These are phyloP conservation scores for Aspergillus heteromorphus DNA, from an alignment of 495 filamentous ascomycete species.

Conservation along the genomic window DNA sequence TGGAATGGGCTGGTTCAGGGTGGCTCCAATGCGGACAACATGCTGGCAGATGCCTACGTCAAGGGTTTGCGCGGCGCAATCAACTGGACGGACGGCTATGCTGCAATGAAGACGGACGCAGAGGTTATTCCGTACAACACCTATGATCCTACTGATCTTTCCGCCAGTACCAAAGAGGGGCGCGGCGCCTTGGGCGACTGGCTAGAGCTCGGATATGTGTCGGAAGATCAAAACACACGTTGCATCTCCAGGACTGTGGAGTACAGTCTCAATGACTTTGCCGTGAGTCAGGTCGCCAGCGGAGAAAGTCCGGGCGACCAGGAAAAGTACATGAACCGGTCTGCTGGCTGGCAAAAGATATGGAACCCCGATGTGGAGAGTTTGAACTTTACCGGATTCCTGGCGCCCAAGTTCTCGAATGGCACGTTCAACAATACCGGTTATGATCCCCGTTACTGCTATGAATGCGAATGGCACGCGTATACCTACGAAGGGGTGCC, in stretches of 20 bases:
- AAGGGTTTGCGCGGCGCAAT: constrained; percentile 46
- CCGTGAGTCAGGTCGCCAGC: constrained; percentile 58
- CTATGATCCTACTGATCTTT: constrained; percentile 50
- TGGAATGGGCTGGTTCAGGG: constrained; percentile 67
- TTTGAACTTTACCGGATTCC: constrained; percentile 53
- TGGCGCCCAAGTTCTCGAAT: constrained; percentile 51
- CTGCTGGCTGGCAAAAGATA: constrained; percentile 61
- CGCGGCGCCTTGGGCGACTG: constrained; percentile 61
- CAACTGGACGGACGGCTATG: constrained; percentile 47
- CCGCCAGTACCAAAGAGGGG: constrained; percentile 61
- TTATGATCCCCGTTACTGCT: constrained; percentile 58
- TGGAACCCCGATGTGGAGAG: constrained; percentile 51
- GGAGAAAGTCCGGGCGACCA: constrained; percentile 50
- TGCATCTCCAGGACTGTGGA: constrained; percentile 66
- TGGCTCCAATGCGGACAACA: constrained; percentile 60
- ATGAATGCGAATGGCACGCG: constrained; percentile 56
- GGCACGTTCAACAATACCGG: constrained; percentile 46
- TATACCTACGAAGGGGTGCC: constrained; percentile 35
- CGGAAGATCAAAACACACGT: constrained; percentile 63
- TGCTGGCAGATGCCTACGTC: constrained; percentile 32
- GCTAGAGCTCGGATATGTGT: constrained; percentile 63
- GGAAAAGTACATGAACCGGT: constrained; percentile 52
- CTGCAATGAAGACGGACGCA: constrained; percentile 62
- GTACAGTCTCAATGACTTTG: constrained; percentile 71
- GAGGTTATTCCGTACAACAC: constrained; percentile 68